Evolutionary conservation across 106 monocot species (phyloP).

Genomic region (Dendrobium nobile): DNA sequence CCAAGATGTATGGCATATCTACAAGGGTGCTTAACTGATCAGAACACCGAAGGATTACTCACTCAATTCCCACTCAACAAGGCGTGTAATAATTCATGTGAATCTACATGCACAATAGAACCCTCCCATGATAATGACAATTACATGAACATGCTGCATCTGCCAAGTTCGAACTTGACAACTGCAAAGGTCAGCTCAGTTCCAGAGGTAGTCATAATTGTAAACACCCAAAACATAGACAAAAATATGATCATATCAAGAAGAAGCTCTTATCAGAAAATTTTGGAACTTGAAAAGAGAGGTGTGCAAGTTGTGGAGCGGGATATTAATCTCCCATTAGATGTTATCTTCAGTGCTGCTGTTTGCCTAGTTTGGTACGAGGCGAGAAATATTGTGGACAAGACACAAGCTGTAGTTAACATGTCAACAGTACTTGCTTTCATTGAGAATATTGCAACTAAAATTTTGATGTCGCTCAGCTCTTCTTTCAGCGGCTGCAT

Average conservation of each 20-base stretch:
- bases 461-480: slow-evolving; percentile 77
- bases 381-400: slow-evolving; percentile 21
- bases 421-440: slow-evolving; percentile 40
- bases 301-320: slow-evolving; percentile 84
- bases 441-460: slow-evolving; percentile 83
- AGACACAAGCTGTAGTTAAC: slow-evolving; percentile 8
- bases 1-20: slow-evolving; percentile 11
- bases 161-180: slow-evolving; percentile 15
- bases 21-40: slow-evolving; percentile 19
- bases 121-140: slow-evolving; percentile 22
- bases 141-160: slow-evolving; percentile 14
- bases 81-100: slow-evolving; percentile 23
- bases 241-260: slow-evolving; percentile 83
- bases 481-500: slow-evolving; percentile 82
- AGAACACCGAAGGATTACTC: slow-evolving; percentile 28
- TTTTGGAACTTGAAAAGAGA: slow-evolving; percentile 69
- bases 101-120: slow-evolving; percentile 32
- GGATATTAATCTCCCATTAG: slow-evolving; percentile 73
- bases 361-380: slow-evolving; percentile 95
- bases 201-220: slow-evolving; percentile 52
- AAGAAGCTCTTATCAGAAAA: slow-evolving; percentile 89
- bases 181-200: slow-evolving; percentile 15
- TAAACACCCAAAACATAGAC: slow-evolving; percentile 63
- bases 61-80: slow-evolving; percentile 48
- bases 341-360: slow-evolving; percentile 73